Evolutionary conservation across 208 protist species (phyloP).

Genomic region (Trypanosoma theileri): DNA sequence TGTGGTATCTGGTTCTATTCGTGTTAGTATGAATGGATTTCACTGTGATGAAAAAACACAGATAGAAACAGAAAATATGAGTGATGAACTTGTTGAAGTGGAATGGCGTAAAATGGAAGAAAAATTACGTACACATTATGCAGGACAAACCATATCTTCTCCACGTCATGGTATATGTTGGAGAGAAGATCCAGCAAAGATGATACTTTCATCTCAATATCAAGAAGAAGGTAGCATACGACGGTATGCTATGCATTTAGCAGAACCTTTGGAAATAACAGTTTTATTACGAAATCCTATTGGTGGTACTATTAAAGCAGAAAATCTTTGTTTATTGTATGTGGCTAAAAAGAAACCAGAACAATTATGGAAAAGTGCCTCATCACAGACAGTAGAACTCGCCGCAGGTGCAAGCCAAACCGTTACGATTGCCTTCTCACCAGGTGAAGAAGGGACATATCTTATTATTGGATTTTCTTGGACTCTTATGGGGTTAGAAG

Average conservation of each 20-base stretch:
- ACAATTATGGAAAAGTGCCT: slow-evolving; percentile 73
- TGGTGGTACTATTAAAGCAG: slow-evolving; percentile 47
- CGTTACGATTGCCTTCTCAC: slow-evolving; percentile 61
- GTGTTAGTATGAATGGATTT: slow-evolving; percentile 56
- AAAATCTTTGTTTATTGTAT: slow-evolving; percentile 65
- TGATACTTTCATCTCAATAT: not conserved
- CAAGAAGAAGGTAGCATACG: slow-evolving; percentile 15
- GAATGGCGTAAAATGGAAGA: slow-evolving; percentile 81
- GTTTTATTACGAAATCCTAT: slow-evolving; percentile 65
- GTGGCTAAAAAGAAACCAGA: slow-evolving; percentile 42
- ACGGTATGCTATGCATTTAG: slow-evolving; percentile 41
- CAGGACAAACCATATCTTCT: not conserved
- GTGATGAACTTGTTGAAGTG: slow-evolving; percentile 39
- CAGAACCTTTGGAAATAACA: slow-evolving; percentile 62
- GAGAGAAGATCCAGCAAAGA: slow-evolving; percentile 4
- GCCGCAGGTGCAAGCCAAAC: slow-evolving; percentile 27
- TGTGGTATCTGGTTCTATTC: slow-evolving; percentile 51
- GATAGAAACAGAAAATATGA: slow-evolving; percentile 31
- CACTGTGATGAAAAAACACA: slow-evolving; percentile 49
- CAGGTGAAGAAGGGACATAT: slow-evolving; percentile 58
- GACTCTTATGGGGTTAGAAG: slow-evolving; percentile 51
- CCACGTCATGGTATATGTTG: not conserved
- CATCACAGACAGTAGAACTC: slow-evolving; percentile 53
- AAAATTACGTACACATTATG: slow-evolving; percentile 32
- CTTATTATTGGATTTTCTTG: slow-evolving; percentile 78